Evolutionary conservation across 169 alveolate species (phyloP).

Genomic region (Plasmodium knowlesi): DNA sequence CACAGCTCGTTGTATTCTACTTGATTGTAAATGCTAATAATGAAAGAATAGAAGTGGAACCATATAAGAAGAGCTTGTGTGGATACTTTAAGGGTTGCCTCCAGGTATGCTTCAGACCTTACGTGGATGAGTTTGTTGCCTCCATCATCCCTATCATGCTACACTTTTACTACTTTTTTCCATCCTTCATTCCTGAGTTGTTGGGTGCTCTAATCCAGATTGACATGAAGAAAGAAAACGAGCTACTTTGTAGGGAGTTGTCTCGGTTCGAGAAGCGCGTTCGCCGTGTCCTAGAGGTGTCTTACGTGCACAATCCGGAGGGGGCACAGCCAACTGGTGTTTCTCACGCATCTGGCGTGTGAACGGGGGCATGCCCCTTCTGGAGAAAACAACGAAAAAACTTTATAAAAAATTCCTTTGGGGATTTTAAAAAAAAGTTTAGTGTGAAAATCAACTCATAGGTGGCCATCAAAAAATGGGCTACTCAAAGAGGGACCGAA

Average conservation of each 20-base stretch:
- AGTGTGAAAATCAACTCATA: neutral
- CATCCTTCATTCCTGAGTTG: constrained; percentile 30
- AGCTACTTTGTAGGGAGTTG: neutral
- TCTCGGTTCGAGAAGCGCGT: constrained; percentile 10
- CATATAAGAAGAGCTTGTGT: neutral
- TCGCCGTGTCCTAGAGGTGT: constrained; percentile 6
- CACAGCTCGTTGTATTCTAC: constrained; percentile 57
- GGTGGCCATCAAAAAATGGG: neutral
- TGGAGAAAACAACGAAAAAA: neutral
- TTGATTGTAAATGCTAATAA: constrained; percentile 48
- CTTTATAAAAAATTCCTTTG: neutral
- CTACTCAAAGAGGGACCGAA: neutral
- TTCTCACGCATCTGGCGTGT: neutral
- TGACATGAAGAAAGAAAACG: neutral
- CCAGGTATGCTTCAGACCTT: constrained; percentile 2
- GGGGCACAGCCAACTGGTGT: neutral
- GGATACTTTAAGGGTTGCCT: constrained; percentile 14
- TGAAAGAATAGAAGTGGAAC: neutral
- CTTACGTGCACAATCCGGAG: neutral
- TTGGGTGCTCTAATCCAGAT: neutral
- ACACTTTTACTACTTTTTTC: constrained; percentile 57
- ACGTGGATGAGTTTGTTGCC: constrained; percentile 15
- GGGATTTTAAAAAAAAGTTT: neutral
- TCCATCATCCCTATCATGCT: constrained; percentile 18
- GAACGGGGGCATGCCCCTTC: neutral